Conservation (phyloP, 2,329 filamentous ascomycete genomes). For the Aspergillus fumigatus region DNA sequence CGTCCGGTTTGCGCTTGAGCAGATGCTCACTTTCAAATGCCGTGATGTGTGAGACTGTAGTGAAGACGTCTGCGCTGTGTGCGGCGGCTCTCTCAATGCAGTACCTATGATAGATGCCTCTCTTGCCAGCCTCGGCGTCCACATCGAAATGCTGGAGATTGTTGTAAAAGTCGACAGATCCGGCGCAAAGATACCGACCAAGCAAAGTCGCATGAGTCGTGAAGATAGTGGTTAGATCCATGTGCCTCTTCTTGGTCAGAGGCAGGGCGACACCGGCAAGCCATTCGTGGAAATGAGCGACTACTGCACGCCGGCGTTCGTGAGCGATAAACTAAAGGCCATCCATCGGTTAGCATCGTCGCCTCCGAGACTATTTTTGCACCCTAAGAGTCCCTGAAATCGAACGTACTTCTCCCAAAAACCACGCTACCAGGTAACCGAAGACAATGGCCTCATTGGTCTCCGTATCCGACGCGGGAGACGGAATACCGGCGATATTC, state of each 20-base stretch:
- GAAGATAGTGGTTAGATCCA: constrained; percentile 97
- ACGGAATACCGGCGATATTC: constrained; percentile 90
- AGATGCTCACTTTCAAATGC: constrained; percentile 97
- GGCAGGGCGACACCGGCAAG: constrained; percentile 89
- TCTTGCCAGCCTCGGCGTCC: constrained; percentile 92
- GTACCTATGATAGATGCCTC: constrained; percentile 97
- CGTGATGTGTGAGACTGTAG: constrained; percentile 96
- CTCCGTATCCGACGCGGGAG: constrained; percentile 84
- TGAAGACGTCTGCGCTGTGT: constrained; percentile 93
- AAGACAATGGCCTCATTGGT: constrained; percentile 98
- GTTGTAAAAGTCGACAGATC: constrained; percentile 98
- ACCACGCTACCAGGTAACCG: constrained; percentile 96
- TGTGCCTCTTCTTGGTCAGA: constrained; percentile 85
- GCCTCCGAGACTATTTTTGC: not conserved
- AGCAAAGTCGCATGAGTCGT: constrained; percentile 95
- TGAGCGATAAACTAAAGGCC: constrained; percentile 77
- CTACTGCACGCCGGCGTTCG: constrained; percentile 85
- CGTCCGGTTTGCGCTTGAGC: constrained; percentile 94
- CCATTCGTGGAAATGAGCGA: constrained; percentile 99
- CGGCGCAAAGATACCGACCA: constrained; percentile 92
- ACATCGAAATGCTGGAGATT: constrained; percentile 96
- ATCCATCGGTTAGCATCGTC: constrained; percentile 15
- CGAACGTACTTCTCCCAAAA: constrained; percentile 79
- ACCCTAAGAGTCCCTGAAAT: not conserved
- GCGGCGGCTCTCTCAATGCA: constrained; percentile 94